Conservation (phyloP, 306 rosid genomes). For the Mucuna pruriens region DNA sequence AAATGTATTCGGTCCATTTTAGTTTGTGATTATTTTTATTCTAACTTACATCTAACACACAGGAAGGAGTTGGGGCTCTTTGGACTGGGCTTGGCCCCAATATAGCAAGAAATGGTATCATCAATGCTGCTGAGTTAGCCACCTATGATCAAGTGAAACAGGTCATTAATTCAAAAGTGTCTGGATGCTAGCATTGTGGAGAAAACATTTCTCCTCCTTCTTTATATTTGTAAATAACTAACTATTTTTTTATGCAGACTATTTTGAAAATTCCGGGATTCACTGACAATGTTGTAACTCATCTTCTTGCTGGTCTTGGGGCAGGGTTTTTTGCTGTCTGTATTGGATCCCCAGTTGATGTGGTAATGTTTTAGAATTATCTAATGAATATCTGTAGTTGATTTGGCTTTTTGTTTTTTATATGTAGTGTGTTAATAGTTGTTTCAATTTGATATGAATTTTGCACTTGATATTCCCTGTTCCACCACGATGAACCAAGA, state of each 20-base stretch:
- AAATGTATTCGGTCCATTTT: not conserved
- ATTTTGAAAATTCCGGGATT: constrained; percentile 97
- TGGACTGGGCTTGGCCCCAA: constrained; percentile 99
- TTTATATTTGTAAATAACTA: not conserved
- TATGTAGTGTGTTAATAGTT: not conserved
- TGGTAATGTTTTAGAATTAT: constrained; percentile 59
- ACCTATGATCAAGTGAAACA: constrained; percentile 98
- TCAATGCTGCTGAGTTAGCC: constrained; percentile 98
- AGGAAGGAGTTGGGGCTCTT: constrained; percentile 94
- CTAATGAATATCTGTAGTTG: not conserved
- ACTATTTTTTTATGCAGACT: constrained; percentile 59
- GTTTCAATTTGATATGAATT: constrained; percentile 8
- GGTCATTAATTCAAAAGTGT: constrained; percentile 47
- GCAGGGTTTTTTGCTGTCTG: constrained; percentile 98
- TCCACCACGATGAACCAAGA: not conserved
- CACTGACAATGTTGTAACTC: constrained; percentile 87
- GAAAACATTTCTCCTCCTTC: constrained; percentile 10
- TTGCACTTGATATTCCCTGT: not conserved
- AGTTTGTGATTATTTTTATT: constrained; percentile 8
- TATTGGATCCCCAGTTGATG: constrained; percentile 98
- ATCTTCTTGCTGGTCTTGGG: constrained; percentile 93
- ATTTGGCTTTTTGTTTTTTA: not conserved
- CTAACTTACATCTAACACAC: constrained; percentile 23
- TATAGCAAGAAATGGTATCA: constrained; percentile 91
- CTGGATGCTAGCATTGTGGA: constrained; percentile 21